Conservation (phyloP, 306 rosid genomes). For the Rubus idaeus region DNA sequence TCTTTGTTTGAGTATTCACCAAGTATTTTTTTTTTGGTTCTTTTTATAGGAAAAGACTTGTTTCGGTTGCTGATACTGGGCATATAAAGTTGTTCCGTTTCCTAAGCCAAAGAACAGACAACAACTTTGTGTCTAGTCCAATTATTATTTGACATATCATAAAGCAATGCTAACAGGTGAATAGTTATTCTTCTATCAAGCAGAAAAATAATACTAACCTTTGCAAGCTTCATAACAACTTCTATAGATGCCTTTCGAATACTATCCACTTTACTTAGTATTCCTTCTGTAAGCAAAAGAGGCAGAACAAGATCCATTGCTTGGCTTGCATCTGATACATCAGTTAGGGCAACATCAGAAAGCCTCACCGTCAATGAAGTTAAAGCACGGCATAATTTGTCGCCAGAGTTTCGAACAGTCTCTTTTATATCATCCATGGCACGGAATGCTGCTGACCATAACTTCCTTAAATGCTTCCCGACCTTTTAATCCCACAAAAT, state of each 20-base stretch:
- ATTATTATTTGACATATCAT: not conserved
- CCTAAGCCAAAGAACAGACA: not conserved
- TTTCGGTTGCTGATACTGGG: not conserved
- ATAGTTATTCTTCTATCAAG: constrained; percentile 2
- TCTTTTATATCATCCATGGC: constrained; percentile 97
- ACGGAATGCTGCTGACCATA: constrained; percentile 89
- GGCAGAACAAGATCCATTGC: constrained; percentile 92
- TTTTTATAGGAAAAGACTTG: not conserved
- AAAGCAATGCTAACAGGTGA: not conserved
- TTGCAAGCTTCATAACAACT: constrained; percentile 92
- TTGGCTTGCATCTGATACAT: constrained; percentile 64
- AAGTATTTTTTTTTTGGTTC: not conserved
- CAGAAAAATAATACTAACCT: constrained; percentile 49
- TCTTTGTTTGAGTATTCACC: not conserved
- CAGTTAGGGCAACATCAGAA: constrained; percentile 86
- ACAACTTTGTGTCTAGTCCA: not conserved
- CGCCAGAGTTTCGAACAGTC: constrained; percentile 91
- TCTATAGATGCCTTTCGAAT: constrained; percentile 83
- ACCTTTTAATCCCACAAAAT: constrained; percentile 44
- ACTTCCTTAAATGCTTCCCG: constrained; percentile 65
- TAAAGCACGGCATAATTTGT: constrained; percentile 70
- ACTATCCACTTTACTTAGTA: constrained; percentile 89
- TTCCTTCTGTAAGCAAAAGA: constrained; percentile 84
- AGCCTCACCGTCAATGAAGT: constrained; percentile 80
- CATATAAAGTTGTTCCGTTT: not conserved